Evolutionary conservation across 805 yeast genomes (phyloP).

Genomic region (Dipodascus albidus): DNA sequence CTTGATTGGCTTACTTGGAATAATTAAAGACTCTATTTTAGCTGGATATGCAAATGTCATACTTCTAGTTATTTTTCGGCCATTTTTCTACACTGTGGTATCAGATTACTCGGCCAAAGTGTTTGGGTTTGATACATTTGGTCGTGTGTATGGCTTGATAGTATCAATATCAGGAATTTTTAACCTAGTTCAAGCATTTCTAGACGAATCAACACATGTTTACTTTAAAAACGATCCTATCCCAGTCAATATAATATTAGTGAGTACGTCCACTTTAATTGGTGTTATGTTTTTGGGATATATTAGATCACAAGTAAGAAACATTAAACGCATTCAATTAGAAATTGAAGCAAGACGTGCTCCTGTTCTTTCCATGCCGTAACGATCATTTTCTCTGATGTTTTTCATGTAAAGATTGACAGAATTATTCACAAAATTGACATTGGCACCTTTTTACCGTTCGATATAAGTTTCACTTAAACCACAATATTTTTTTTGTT

Average conservation of each 20-base stretch:
- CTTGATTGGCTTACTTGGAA: conserved; percentile 59
- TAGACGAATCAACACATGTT: conserved; percentile 64
- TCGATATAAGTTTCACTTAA: no score
- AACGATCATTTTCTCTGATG: no score
- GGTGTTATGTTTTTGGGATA: conserved; percentile 20
- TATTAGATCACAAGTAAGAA: conserved; percentile 28
- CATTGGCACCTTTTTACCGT: no score
- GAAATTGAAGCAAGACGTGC: conserved; percentile 58
- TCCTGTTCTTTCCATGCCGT: conserved; percentile 26
- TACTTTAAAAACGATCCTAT: conserved; percentile 62
- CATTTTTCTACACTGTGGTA: conserved; percentile 85
- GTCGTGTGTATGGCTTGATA: conserved; percentile 79
- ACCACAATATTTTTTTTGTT: no score
- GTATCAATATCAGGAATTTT: conserved; percentile 75
- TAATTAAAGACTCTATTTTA: conserved; percentile 32
- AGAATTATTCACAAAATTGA: no score
- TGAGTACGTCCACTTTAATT: conserved; percentile 29
- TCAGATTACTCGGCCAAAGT: conserved; percentile 88
- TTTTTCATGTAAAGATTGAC: no score
- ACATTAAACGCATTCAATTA: conserved; percentile 38
- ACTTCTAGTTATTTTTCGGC: conserved; percentile 70
- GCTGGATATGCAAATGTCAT: conserved; percentile 60
- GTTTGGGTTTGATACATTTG: conserved; percentile 86
- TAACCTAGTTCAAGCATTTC: conserved; percentile 56
- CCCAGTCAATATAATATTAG: conserved; percentile 56